A percentile compares a stretch with the other conserved stretches of the same genome.
These are phyloP conservation scores for Erodium chrysanthum DNA, from an alignment of 441 rosid species.

Conservation along the genomic window DNA sequence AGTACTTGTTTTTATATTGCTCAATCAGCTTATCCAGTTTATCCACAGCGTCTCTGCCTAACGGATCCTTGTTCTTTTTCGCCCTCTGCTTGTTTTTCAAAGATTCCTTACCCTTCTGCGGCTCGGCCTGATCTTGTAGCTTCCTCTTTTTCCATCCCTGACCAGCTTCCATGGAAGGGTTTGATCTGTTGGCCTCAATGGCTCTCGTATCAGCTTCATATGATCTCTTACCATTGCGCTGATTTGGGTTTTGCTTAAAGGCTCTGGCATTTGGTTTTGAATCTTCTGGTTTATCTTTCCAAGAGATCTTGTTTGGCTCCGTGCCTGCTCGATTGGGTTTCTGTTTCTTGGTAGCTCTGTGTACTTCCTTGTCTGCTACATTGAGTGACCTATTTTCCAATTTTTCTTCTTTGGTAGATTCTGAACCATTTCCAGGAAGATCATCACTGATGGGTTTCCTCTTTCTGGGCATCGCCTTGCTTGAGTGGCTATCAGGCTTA, in stretches of 20 bases:
- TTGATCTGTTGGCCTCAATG: background rate
- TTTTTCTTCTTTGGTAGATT: background rate
- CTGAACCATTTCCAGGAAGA: constrained; percentile 15
- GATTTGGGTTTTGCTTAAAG: constrained; percentile 19
- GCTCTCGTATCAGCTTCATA: constrained; percentile 20
- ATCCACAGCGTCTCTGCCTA: constrained; percentile 44
- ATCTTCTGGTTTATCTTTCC: constrained; percentile 23
- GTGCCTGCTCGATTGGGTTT: constrained; percentile 27
- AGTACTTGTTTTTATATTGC: constrained; percentile 56
- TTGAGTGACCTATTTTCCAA: constrained; percentile 15
- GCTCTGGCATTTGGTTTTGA: constrained; percentile 19
- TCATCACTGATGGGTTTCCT: constrained; percentile 33
- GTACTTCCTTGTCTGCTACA: background rate
- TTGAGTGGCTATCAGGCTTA: constrained; percentile 16
- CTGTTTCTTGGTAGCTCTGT: constrained; percentile 29
- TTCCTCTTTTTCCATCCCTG: constrained; percentile 31
- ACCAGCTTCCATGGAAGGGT: no score
- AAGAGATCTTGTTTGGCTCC: constrained; percentile 18
- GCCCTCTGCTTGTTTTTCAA: constrained; percentile 27
- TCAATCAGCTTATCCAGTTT: constrained; percentile 63
- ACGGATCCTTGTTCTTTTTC: constrained; percentile 38
- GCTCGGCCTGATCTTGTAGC: constrained; percentile 22
- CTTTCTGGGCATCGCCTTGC: constrained; percentile 27
- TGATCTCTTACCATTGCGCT: constrained; percentile 12
- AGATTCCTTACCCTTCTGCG: constrained; percentile 23